A percentile compares a stretch with the other conserved stretches of the same genome.
Conservation (phyloP, 805 yeast species). For the Lachancea kluyveri region DNA sequence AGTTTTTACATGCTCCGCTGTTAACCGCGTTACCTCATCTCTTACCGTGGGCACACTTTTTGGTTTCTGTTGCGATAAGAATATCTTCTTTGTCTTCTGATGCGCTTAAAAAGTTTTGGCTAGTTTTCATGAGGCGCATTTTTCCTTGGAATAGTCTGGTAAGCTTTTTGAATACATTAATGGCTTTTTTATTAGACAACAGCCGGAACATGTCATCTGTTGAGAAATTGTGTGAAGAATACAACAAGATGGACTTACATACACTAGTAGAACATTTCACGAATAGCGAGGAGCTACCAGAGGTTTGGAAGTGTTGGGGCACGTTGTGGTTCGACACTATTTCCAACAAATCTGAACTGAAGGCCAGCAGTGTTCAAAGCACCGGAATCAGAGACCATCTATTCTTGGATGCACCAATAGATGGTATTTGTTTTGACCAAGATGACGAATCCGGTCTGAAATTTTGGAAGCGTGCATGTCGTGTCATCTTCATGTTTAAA, state of each 20-base stretch:
- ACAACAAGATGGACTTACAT: conserved; percentile 25
- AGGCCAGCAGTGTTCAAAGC: conserved; percentile 36
- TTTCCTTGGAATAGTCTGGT: conserved; percentile 68
- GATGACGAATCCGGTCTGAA: conserved; percentile 30
- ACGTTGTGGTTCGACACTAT: conserved; percentile 70
- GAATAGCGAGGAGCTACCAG: conserved; percentile 58
- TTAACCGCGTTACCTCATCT: conserved; percentile 66
- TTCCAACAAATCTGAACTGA: conserved; percentile 43
- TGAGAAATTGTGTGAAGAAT: conserved; percentile 20
- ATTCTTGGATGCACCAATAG: conserved; percentile 56
- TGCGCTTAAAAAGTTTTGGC: conserved; percentile 25
- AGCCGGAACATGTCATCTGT: conserved; percentile 13
- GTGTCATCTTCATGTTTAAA: conserved; percentile 27
- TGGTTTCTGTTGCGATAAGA: conserved; percentile 57
- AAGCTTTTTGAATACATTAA: conserved; percentile 54
- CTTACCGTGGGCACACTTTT: conserved; percentile 70
- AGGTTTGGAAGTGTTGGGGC: conserved; percentile 85
- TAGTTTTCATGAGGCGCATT: conserved; percentile 37
- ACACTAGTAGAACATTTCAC: conserved; percentile 45
- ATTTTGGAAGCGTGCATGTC: conserved; percentile 30
- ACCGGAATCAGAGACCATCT: conserved; percentile 55
- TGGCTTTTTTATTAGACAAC: conserved; percentile 31
- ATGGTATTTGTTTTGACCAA: conserved; percentile 47
- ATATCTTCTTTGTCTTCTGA: conserved; percentile 27
- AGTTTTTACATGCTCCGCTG: conserved; percentile 62